phyloP scores from a whole-genome alignment of 495 filamentous ascomycete genomes.

The Lichenothelia convexa region DNA sequence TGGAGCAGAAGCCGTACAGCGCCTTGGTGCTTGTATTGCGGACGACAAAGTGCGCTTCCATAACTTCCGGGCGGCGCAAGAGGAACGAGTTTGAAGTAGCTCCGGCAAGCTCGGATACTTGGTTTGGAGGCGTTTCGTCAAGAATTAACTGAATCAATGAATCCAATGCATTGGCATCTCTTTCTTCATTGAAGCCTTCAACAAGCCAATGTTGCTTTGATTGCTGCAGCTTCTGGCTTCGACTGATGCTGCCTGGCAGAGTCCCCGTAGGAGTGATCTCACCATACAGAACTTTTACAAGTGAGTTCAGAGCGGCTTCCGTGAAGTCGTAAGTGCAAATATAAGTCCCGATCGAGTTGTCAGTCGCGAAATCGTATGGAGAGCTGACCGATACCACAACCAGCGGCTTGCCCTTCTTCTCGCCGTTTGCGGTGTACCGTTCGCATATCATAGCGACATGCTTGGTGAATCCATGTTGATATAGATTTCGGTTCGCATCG shows the following conservation, averaged over 20 bases:
- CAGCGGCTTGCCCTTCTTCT: slow-evolving; percentile 43
- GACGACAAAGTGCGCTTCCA: slow-evolving; percentile 75
- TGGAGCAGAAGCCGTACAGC: slow-evolving; percentile 75
- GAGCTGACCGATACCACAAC: slow-evolving; percentile 82
- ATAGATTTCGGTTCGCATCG: slow-evolving; percentile 76
- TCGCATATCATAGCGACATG: slow-evolving; percentile 88
- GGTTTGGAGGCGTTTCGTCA: slow-evolving; percentile 35
- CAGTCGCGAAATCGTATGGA: slow-evolving; percentile 90
- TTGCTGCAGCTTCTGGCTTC: slow-evolving; percentile 64
- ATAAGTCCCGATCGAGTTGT: slow-evolving; percentile 68
- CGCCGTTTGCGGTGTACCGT: slow-evolving; percentile 32
- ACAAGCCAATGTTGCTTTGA: slow-evolving; percentile 80
- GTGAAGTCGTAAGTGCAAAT: slow-evolving; percentile 91
- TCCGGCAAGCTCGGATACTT: slow-evolving; percentile 40
- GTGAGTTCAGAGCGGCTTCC: slow-evolving; percentile 64
- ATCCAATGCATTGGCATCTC: slow-evolving; percentile 52
- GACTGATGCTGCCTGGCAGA: slow-evolving; percentile 62
- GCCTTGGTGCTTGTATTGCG: slow-evolving; percentile 78
- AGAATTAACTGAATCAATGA: slow-evolving; percentile 45
- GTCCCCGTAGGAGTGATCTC: slow-evolving; percentile 52
- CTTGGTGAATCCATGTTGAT: slow-evolving; percentile 81
- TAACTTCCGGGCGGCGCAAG: slow-evolving; percentile 43
- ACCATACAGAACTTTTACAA: slow-evolving; percentile 67
- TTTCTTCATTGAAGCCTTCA: slow-evolving; percentile 60
- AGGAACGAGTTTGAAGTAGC: slow-evolving; percentile 62